Conservation (phyloP, 2,329 filamentous ascomycete genomes). For the Lasiodiplodia theobromae region DNA sequence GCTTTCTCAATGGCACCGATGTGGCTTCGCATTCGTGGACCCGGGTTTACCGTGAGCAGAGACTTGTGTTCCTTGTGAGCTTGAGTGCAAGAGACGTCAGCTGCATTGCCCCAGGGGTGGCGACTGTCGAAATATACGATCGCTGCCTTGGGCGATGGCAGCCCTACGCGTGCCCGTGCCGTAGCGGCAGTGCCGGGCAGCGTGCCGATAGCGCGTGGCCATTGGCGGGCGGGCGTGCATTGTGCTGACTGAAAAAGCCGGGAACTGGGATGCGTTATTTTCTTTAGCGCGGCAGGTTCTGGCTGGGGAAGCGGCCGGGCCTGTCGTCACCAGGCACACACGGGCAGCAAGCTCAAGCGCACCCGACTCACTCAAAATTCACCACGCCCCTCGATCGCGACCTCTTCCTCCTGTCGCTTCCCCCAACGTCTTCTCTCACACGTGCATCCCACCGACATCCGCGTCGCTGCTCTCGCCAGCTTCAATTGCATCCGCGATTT, state of each 20-base stretch:
- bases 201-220: not conserved
- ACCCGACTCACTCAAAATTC: slow-evolving; percentile 29
- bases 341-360: slow-evolving; percentile 17
- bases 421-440: slow-evolving; percentile 7
- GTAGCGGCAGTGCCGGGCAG: not conserved
- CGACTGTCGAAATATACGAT: not conserved
- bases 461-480: slow-evolving; percentile 5
- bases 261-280: slow-evolving; percentile 28
- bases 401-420: slow-evolving; percentile 6
- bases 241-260: slow-evolving; percentile 9
- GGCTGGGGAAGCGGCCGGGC: not conserved
- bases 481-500: slow-evolving; percentile 16
- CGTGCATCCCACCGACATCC: not conserved
- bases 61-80: not conserved
- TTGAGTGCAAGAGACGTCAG: slow-evolving; percentile 1
- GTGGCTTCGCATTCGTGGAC: slow-evolving; percentile 1
- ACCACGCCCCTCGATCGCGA: slow-evolving; percentile 23
- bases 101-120: slow-evolving; percentile 3
- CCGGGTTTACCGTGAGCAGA: not conserved
- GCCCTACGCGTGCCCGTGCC: slow-evolving; percentile 17
- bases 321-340: slow-evolving; percentile 24
- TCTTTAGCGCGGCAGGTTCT: slow-evolving; percentile 20
- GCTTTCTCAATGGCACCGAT: slow-evolving; percentile 12
- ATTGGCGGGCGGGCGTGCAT: slow-evolving; percentile 1
- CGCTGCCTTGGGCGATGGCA: slow-evolving; percentile 12